phyloP scores from a whole-genome alignment of 2,329 filamentous ascomycete species.

The Botrytis fragariae region DNA sequence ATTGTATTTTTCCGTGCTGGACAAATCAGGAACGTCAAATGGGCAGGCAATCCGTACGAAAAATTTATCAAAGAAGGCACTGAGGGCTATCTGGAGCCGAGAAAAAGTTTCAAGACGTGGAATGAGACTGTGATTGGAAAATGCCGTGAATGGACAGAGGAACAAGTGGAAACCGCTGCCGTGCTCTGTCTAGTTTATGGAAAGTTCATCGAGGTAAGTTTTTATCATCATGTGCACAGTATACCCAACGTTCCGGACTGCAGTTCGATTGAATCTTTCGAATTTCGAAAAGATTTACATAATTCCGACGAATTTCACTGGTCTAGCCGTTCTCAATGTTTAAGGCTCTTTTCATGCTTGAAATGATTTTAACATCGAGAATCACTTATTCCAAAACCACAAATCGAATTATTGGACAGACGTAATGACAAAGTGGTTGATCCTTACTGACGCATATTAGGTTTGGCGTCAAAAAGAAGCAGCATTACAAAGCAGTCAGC shows the following conservation, averaged over 20 bases:
- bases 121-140: conserved; percentile 72
- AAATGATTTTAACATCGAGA: not conserved
- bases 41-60: conserved; percentile 84
- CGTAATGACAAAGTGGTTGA: not conserved
- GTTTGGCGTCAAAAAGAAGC: conserved; percentile 91
- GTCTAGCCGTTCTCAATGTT: not conserved
- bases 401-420: not conserved
- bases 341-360: not conserved
- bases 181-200: conserved; percentile 82
- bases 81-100: conserved; percentile 70
- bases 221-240: not conserved
- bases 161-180: conserved; percentile 84
- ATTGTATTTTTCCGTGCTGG: conserved; percentile 87
- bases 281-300: not conserved
- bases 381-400: not conserved
- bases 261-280: not conserved
- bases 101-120: conserved; percentile 78
- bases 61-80: conserved; percentile 72
- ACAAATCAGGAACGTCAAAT: conserved; percentile 70
- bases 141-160: conserved; percentile 83
- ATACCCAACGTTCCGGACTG: not conserved
- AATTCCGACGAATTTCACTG: not conserved
- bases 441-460: conserved; percentile 43
- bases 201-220: conserved; percentile 75
- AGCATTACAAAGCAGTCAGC: conserved; percentile 74